Base-by-base conservation (phyloP, 2,329 filamentous ascomycete genomes). In the Arthrobotrys megalospora region DNA sequence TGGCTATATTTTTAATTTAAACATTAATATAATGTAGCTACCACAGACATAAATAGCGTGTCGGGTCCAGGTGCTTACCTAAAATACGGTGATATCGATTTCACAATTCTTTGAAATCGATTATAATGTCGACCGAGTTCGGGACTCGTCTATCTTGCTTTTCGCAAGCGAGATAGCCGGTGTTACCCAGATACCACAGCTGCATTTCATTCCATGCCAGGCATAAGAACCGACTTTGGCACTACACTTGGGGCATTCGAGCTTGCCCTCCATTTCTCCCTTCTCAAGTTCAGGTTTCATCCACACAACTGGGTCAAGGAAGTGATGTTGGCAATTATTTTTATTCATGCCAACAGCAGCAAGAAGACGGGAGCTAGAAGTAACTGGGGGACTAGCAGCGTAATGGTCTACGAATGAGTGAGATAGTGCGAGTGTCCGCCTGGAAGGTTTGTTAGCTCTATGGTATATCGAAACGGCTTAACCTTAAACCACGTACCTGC, bases 161-260 rank as follows among this genome's bases (percentile, higher is more conserved):
- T 91, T 92, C 67, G 93, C 91, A 79, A 98, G 86, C 79, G 92
- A 95, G 83, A 99, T 96, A 0, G 92, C 94, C 7, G 96, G 95
- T 63, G 94, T 92, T 21, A 97, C 88, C 95, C 96, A 98, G 79
- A 91, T 90, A 43, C 91, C 90, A 84, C 96, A 99, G 83, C 90
- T 96, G 85, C 96, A 99, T 83, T 90, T 91, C 88, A 97, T 91
- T 12, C 96, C 96, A 84, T 96, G 93, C 96, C 96, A 99, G 65
- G 95, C 92, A 83, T 97, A 99, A 82, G 96, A 92, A 45, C 96
- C 96, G 58, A 98, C 90, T 65, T 93, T 93, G 47, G 92, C 90
- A 55, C 89, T 90, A 84, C 96, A 99, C 82, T 91, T 92, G 8
- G 96, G 95, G 82, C 96, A 99, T 75, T 90, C 89, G 36, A 99